Conservation (phyloP, 192 early-diverging fungal species). For the Coemansia sp. region DNA sequence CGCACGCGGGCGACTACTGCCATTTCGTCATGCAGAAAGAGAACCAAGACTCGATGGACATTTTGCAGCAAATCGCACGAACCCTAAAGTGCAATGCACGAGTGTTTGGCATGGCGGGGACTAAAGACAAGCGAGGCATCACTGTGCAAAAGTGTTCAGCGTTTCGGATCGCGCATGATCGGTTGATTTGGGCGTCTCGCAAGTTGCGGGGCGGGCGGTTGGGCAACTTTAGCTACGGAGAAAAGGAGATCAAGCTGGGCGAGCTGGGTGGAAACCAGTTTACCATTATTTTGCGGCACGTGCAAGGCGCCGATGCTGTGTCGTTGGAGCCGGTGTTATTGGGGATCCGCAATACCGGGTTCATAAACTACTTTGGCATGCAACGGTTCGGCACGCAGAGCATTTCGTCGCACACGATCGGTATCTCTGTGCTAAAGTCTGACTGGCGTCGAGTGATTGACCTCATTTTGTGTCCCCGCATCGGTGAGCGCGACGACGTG, state of each 20-base stretch:
- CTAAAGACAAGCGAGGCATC: slow-evolving; percentile 90
- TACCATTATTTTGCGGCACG: slow-evolving; percentile 71
- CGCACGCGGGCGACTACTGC: slow-evolving; percentile 68
- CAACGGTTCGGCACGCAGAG: slow-evolving; percentile 93
- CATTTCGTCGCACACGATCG: slow-evolving; percentile 77
- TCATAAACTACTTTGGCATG: slow-evolving; percentile 98
- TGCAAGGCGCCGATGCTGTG: slow-evolving; percentile 51
- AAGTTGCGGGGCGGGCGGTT: slow-evolving; percentile 43
- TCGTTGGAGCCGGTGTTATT: slow-evolving; percentile 58
- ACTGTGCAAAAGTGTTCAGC: slow-evolving; percentile 83
- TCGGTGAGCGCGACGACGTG: slow-evolving; percentile 65
- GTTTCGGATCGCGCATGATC: slow-evolving; percentile 50
- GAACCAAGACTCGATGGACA: slow-evolving; percentile 89
- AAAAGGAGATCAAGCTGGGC: slow-evolving; percentile 70
- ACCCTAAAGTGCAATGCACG: slow-evolving; percentile 33
- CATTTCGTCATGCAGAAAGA: slow-evolving; percentile 91
- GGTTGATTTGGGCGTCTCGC: slow-evolving; percentile 19
- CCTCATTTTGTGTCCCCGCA: slow-evolving; percentile 79
- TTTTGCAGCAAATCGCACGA: slow-evolving; percentile 55
- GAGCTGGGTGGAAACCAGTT: slow-evolving; percentile 90
- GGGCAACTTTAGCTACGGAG: slow-evolving; percentile 75
- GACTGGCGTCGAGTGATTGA: slow-evolving; percentile 73
- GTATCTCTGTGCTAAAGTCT: slow-evolving; percentile 67
- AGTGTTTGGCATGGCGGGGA: slow-evolving; percentile 81
- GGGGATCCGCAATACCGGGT: slow-evolving; percentile 71